Evolutionary conservation across 139 green algal genomes (phyloP), one percentile per base, ranked within the genome.

Genomic region (Medakamo hakoo): DNA sequence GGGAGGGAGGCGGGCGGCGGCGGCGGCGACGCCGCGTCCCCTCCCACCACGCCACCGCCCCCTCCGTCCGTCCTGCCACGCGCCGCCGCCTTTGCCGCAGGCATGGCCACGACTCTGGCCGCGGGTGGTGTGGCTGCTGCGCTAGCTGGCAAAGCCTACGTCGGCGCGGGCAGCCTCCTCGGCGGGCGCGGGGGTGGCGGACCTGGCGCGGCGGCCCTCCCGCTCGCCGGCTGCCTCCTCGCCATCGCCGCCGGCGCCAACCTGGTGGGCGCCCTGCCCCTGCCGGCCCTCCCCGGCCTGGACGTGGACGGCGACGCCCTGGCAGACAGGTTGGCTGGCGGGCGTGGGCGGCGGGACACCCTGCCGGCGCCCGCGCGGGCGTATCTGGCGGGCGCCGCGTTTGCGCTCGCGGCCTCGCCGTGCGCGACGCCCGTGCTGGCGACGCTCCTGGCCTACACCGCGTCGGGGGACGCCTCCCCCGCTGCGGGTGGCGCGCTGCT

Each of bases 381-480:
- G 18, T 97, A 94, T 78, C 64, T 93, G n/a, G 77, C 75, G 24
- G 66, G 66, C 57, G 25, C 3, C 30, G 86, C 79, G 0, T 98
- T 97, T 76, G 93, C 93, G 9, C 80, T 99, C 58, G 93, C 87
- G 27, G 92, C 93, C 4, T 96, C 88, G 23, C 93, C 89, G 5
- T 95, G 87, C 87, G 92, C 80, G 70, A 97, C 91, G 21, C 92
- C 92, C 16, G 84, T 98, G 48, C 82, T 98, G 28, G 89, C 92
- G 1, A 93, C 92, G 0, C 71, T 98, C 30, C 78, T 98, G 21
- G 92, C 84, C 0, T 98, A 88, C 63, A 90, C 94, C 1, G 81
- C 82, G 1, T 78, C 86, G 9, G 62, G 59, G 56, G 73, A 62
- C 58, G 62, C 20, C 67, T 31, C 26, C 70, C 62, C 77, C 77